Evolutionary conservation across 257 asterid species (phyloP).

Genomic region (Primulina huaijiensis): DNA sequence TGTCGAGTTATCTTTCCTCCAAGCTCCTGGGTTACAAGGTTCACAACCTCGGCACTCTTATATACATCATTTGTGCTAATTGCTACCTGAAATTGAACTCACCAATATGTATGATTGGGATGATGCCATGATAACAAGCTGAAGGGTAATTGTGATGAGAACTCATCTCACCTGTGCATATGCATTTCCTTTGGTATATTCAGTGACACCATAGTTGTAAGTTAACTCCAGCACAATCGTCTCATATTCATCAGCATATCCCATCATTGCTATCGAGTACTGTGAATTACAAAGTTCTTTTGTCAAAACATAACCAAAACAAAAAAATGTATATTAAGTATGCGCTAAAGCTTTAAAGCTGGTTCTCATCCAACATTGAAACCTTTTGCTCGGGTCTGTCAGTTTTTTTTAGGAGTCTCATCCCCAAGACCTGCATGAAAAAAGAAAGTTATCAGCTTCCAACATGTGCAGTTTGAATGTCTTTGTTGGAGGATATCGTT

Average conservation of each 20-base stretch:
- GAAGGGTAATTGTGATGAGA: neutral
- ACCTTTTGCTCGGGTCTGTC: slow-evolving; percentile 97
- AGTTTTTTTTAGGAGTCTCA: slow-evolving; percentile 68
- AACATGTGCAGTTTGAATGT: neutral
- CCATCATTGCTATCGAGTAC: slow-evolving; percentile 96
- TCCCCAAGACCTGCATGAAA: slow-evolving; percentile 74
- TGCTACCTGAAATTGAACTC: slow-evolving; percentile 51
- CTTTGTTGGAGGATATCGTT: neutral
- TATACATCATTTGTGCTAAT: slow-evolving; percentile 82
- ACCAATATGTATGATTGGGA: neutral
- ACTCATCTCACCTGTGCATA: slow-evolving; percentile 79
- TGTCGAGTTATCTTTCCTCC: slow-evolving; percentile 93
- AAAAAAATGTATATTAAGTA: neutral
- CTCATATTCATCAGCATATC: slow-evolving; percentile 83
- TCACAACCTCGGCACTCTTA: slow-evolving; percentile 89
- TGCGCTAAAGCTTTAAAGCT: slow-evolving; percentile 5
- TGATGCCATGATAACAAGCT: slow-evolving; percentile 2
- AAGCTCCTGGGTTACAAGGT: slow-evolving; percentile 68
- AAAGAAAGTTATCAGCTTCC: slow-evolving; percentile 12
- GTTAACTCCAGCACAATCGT: slow-evolving; percentile 87
- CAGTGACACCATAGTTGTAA: slow-evolving; percentile 92
- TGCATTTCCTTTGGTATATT: slow-evolving; percentile 93
- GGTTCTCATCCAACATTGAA: neutral
- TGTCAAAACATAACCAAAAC: slow-evolving; percentile 9
- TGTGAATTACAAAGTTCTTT: slow-evolving; percentile 26